phyloP scores from a whole-genome alignment of 2,329 filamentous ascomycete genomes.

The Beauveria bassiana region DNA sequence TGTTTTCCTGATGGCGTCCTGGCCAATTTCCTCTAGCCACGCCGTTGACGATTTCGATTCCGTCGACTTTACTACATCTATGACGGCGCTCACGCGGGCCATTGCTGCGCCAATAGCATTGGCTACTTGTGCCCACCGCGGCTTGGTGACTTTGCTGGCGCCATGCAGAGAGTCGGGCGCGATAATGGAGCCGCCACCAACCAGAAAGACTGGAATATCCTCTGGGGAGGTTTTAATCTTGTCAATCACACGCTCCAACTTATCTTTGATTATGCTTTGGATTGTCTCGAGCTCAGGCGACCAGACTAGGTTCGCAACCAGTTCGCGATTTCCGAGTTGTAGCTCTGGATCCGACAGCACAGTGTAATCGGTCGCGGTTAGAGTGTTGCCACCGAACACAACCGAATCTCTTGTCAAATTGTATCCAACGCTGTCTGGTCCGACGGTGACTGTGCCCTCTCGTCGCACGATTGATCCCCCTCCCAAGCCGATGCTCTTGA shows the following conservation, averaged over 20 bases:
- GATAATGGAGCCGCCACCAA: conserved; percentile 55
- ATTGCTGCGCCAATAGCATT: conserved; percentile 60
- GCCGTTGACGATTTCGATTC: conserved; percentile 31
- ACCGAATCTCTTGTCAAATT: conserved; percentile 45
- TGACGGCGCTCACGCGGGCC: conserved; percentile 47
- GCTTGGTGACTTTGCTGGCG: conserved; percentile 48
- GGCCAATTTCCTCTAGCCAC: conserved; percentile 29
- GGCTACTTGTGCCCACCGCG: conserved; percentile 50
- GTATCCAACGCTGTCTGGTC: conserved; percentile 56
- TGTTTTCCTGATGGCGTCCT: conserved; percentile 35
- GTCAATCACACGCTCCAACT: conserved; percentile 50
- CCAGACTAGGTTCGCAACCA: conserved; percentile 25
- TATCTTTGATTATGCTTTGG: conserved; percentile 35
- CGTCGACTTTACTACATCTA: conserved; percentile 43
- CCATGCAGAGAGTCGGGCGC: conserved; percentile 47
- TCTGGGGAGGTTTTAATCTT: conserved; percentile 55
- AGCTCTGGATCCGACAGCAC: conserved; percentile 26
- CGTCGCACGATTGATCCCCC: conserved; percentile 47
- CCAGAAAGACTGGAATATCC: conserved; percentile 52
- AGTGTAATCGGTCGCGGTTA: conserved; percentile 52
- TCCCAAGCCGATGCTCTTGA: conserved; percentile 52
- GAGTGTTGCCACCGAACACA: conserved; percentile 47
- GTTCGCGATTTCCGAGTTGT: conserved; percentile 33
- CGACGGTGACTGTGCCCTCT: conserved; percentile 36
- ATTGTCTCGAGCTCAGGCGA: conserved; percentile 30